Conservation (phyloP, 2,329 filamentous ascomycete genomes). For the Dichotomopilus funicola region DNA sequence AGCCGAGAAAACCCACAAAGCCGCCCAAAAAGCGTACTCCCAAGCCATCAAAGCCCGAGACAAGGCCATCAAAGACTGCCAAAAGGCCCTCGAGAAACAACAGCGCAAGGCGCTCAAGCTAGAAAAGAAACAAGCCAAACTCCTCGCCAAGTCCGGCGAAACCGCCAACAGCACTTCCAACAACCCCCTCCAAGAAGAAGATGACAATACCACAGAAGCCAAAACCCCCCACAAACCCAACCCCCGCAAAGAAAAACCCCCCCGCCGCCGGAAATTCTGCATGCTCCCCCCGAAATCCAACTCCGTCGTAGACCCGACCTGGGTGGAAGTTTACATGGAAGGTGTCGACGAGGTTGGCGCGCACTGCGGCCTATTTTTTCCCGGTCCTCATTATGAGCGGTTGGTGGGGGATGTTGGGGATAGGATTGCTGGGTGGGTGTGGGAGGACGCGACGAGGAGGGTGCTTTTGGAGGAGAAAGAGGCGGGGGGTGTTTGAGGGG, state of each 20-base stretch:
- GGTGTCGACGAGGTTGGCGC: conserved; percentile 79
- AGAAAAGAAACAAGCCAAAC: conserved; percentile 12
- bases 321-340: conserved; percentile 75
- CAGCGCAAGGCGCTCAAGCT: conserved; percentile 21
- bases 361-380: conserved; percentile 74
- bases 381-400: conserved; percentile 64
- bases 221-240: too few species aligned
- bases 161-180: not conserved
- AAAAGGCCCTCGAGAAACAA: conserved; percentile 37
- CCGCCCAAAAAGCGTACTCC: conserved; percentile 57
- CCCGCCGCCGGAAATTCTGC: conserved; percentile 62
- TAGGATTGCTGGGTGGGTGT: conserved; percentile 63
- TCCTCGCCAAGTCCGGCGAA: not conserved
- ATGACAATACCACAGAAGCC: conserved; percentile 27
- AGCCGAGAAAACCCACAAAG: conserved; percentile 61
- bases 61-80: conserved; percentile 53
- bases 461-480: conserved; percentile 24
- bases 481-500: not conserved
- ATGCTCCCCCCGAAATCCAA: conserved; percentile 56
- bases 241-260: conserved; percentile 33
- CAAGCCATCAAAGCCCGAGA: conserved; percentile 60
- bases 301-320: conserved; percentile 56
- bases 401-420: conserved; percentile 70
- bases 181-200: not conserved
- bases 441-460: conserved; percentile 49